Percentiles rank a stretch among this genome's conserved stretches.
Conservation (phyloP, 176 grass and related monocot species). For the Paspalum notatum region DNA sequence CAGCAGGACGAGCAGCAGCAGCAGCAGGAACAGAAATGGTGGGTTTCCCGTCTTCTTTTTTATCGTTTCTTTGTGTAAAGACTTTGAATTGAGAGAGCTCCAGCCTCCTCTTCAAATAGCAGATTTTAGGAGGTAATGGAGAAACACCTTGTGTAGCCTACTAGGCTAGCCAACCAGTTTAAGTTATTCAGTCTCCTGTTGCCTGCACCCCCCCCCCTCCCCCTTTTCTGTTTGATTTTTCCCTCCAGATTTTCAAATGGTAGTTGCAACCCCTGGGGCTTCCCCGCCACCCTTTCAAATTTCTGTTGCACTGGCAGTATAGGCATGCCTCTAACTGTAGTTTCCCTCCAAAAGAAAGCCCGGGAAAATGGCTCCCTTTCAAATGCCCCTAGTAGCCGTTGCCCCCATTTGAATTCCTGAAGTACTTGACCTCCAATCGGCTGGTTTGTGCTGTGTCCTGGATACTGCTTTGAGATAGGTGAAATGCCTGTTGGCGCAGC, state of each 20-base stretch:
- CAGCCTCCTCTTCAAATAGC: conserved; percentile 62
- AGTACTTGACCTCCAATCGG: not conserved
- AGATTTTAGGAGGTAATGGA: conserved; percentile 82
- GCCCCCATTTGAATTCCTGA: conserved; percentile 37
- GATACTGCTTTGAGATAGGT: conserved; percentile 66
- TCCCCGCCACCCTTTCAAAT: conserved; percentile 57
- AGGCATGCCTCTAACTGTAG: conserved; percentile 27
- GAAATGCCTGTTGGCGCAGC: conserved; percentile 59
- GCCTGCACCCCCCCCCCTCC: conserved; percentile 23
- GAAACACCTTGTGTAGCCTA: conserved; percentile 35
- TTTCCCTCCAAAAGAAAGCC: conserved; percentile 58
- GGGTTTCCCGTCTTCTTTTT: conserved; percentile 52
- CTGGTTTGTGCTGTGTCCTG: not conserved
- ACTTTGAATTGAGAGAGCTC: conserved; percentile 53
- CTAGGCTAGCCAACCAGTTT: conserved; percentile 26
- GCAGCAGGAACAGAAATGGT: conserved; percentile 60
- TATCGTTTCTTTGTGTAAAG: conserved; percentile 65
- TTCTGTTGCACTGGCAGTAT: conserved; percentile 39
- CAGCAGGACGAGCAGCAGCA: conserved; percentile 45
- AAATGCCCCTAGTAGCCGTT: conserved; percentile 59
- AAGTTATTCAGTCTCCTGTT: not conserved
- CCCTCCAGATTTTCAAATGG: conserved; percentile 61
- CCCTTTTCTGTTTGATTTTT: conserved; percentile 32
- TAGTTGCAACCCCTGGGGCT: conserved; percentile 29
- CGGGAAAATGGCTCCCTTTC: conserved; percentile 46